A percentile compares a stretch with the other conserved stretches of the same genome.
Evolutionary conservation across 148 eudicot genomes (phyloP).

Genomic region (Cornus controversa): DNA sequence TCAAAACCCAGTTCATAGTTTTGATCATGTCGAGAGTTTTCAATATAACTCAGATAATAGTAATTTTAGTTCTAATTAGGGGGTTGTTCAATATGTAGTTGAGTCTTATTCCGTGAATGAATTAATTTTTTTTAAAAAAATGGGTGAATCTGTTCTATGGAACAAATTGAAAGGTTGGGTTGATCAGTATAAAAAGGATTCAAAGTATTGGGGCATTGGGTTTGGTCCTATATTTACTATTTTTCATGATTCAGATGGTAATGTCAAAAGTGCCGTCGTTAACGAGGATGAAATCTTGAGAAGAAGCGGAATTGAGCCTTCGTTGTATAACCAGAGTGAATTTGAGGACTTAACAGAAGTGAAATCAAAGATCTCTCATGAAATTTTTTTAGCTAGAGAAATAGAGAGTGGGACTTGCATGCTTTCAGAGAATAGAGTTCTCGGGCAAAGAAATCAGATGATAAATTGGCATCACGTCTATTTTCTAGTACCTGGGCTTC

Average conservation of each 20-base stretch:
- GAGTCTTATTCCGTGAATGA: not conserved
- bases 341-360: constrained; percentile 44
- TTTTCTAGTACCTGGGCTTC: constrained; percentile 1
- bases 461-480: constrained; percentile 18
- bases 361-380: constrained; percentile 51
- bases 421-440: constrained; percentile 52
- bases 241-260: constrained; percentile 52
- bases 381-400: constrained; percentile 62
- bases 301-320: constrained; percentile 43
- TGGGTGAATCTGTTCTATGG: constrained; percentile 48
- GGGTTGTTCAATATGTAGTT: constrained; percentile 23
- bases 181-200: constrained; percentile 69
- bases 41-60: constrained; percentile 21
- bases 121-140: not conserved
- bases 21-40: constrained; percentile 21
- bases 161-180: constrained; percentile 68
- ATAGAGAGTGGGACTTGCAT: constrained; percentile 53
- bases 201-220: constrained; percentile 84
- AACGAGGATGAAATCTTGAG: constrained; percentile 77
- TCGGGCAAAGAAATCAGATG: constrained; percentile 42
- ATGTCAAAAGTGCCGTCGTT: constrained; percentile 56
- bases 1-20: constrained; percentile 32
- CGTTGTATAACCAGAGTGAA: constrained; percentile 29
- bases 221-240: constrained; percentile 64
- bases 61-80: constrained; percentile 11